Conservation (phyloP, 2,329 filamentous ascomycete species). For the Epicoccum sorghinum region DNA sequence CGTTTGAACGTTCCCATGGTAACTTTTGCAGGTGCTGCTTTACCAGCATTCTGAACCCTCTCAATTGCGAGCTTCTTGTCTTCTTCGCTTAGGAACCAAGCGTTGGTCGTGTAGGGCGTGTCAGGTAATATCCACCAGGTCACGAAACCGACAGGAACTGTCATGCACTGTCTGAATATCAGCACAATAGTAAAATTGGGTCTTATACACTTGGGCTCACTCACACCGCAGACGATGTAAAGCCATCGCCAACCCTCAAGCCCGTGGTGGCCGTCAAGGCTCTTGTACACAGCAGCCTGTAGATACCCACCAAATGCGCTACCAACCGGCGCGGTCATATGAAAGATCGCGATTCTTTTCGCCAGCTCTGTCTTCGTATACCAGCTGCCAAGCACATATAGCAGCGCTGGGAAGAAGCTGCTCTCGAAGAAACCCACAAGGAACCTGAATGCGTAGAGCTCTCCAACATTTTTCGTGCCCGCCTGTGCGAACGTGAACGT, state of each 20-base stretch:
- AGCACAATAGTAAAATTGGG: too few species aligned
- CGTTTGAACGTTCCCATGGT: background rate
- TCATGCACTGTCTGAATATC: background rate
- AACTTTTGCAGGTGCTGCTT: slow-evolving; percentile 1
- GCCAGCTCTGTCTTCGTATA: background rate
- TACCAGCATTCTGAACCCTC: background rate
- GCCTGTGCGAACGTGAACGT: slow-evolving; percentile 1
- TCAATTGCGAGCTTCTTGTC: background rate
- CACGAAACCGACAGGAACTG: background rate
- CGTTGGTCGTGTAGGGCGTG: background rate
- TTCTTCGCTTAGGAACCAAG: slow-evolving; percentile 1
- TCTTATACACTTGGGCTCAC: too few species aligned
- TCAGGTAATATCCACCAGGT: slow-evolving; percentile 1
- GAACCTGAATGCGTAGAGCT: background rate
- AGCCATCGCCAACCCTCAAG: slow-evolving; percentile 4
- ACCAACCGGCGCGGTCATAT: slow-evolving; percentile 1
- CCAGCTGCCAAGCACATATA: slow-evolving; percentile 1
- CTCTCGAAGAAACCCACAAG: background rate
- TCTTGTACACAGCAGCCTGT: slow-evolving; percentile 6
- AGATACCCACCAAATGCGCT: slow-evolving; percentile 3
- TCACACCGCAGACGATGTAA: background rate
- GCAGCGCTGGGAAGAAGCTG: background rate
- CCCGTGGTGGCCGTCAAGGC: background rate
- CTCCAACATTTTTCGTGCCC: background rate
- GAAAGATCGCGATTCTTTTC: background rate